Base-by-base conservation (phyloP, 495 filamentous ascomycete genomes). In the Opeltia flavorubescens region DNA sequence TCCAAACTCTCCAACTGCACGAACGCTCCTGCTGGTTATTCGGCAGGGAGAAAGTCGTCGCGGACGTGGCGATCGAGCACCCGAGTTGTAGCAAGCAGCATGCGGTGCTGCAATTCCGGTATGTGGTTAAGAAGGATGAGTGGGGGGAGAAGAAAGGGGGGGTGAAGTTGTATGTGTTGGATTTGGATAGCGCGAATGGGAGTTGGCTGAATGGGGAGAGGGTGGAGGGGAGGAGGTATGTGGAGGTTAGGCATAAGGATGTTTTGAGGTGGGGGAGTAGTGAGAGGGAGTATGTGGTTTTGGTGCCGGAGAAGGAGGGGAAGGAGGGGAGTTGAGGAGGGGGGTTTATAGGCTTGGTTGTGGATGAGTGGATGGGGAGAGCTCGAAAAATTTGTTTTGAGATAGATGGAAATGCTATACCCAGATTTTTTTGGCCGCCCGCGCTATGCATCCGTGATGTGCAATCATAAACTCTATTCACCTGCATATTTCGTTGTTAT, bases 41-140 rank as follows among this genome's bases (percentile, higher is more conserved):
- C 7, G 91, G 91, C 0, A 66, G 89, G 30, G 89, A 95, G 51
- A 49, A 69, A 33, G 60, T 77, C 7, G 80, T 98, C 23, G 88
- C 83, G 4, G 91, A 98, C 57, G 71, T 94, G 29, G 67, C 77
- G 5, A 75, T 88, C 23, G 88, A 93, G 53, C 88, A 98, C 59
- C 89, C 88, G 20, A 95, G 87, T 59, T 80, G 83, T 58, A 89
- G 83, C 48, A 89, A 88, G 58, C 91, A 98, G 64, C 91, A 98
- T 63, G 93, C 91, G 3, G 93, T 87, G 23, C 70, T 98, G 28
- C 91, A 98, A 61, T 98, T 96, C 55, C 77, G 93, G 35, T 81
- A 84, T 59, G 75, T 84, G 18, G 80, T 81, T 53, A 88, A 82
- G 63, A 74, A 72, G 49, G 86, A 91, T 57, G 88, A 94, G 58